Percentiles rank a stretch among this genome's conserved stretches.
Conservation (phyloP, 148 eudicot genomes). For the Camellia sinensis region DNA sequence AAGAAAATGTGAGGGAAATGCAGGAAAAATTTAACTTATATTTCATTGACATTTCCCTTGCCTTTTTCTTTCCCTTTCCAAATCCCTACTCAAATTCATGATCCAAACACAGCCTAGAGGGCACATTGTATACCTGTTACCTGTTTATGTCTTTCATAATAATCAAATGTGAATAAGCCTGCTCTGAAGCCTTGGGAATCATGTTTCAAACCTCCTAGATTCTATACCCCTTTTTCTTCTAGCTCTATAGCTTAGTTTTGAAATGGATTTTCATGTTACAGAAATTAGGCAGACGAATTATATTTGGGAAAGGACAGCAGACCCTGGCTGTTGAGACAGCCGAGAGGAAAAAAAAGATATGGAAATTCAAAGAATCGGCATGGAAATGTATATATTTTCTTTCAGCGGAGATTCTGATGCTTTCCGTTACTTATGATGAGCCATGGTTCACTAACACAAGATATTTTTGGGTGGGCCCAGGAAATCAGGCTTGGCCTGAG, state of each 20-base stretch:
- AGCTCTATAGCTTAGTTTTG: not conserved
- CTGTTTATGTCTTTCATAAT: not conserved
- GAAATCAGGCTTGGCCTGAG: constrained; percentile 88
- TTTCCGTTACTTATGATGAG: constrained; percentile 72
- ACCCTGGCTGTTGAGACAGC: constrained; percentile 35
- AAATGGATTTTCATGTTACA: constrained; percentile 36
- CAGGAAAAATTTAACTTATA: no score
- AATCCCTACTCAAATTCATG: no score
- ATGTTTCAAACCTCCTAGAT: not conserved
- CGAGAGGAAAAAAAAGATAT: constrained; percentile 52
- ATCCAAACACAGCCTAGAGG: not conserved
- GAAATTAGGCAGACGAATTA: constrained; percentile 66
- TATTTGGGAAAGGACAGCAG: constrained; percentile 55
- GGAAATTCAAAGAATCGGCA: constrained; percentile 87
- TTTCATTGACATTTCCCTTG: no score
- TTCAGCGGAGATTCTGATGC: constrained; percentile 80
- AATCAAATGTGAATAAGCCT: not conserved
- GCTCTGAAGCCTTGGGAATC: not conserved
- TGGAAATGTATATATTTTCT: constrained; percentile 89
- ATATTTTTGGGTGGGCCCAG: constrained; percentile 83
- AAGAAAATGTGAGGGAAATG: no score
- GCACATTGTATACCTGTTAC: not conserved
- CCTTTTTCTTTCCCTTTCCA: no score
- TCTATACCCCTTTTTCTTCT: not conserved
- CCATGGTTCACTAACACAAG: constrained; percentile 79